phyloP scores from a whole-genome alignment of 2,329 filamentous ascomycete species.

The Diaporthe amygdali region DNA sequence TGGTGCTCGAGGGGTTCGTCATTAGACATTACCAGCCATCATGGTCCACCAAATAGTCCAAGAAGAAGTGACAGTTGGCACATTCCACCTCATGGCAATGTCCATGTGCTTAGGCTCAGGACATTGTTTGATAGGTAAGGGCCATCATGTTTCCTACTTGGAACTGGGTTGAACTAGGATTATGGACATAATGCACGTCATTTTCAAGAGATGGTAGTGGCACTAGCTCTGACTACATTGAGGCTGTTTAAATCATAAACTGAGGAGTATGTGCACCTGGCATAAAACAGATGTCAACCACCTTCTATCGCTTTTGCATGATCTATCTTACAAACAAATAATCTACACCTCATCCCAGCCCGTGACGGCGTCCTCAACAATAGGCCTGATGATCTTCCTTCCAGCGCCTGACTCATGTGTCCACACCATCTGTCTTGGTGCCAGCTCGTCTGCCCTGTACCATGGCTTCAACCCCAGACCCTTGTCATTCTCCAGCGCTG shows the following conservation, averaged over 20 bases:
- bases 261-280: not conserved
- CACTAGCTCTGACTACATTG: no score
- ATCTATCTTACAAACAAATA: not conserved
- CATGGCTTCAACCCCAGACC: slow-evolving; percentile 46
- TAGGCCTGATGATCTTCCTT: slow-evolving; percentile 48
- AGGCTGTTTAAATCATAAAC: not conserved
- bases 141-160: no score
- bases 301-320: not conserved
- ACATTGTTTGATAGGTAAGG: no score
- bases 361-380: slow-evolving; percentile 49
- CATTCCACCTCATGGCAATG: no score
- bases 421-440: slow-evolving; percentile 51
- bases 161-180: no score
- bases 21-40: no score
- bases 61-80: no score
- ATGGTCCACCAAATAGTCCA: no score
- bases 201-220: not conserved
- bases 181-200: no score
- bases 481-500: slow-evolving; percentile 45
- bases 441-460: slow-evolving; percentile 46
- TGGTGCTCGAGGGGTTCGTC: no score
- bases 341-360: slow-evolving; percentile 21
- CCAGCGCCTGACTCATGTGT: slow-evolving; percentile 42
- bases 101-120: no score
- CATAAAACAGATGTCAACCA: not conserved